phyloP scores from a whole-genome alignment of 805 yeast genomes.

The Lachancea dasiensis region DNA sequence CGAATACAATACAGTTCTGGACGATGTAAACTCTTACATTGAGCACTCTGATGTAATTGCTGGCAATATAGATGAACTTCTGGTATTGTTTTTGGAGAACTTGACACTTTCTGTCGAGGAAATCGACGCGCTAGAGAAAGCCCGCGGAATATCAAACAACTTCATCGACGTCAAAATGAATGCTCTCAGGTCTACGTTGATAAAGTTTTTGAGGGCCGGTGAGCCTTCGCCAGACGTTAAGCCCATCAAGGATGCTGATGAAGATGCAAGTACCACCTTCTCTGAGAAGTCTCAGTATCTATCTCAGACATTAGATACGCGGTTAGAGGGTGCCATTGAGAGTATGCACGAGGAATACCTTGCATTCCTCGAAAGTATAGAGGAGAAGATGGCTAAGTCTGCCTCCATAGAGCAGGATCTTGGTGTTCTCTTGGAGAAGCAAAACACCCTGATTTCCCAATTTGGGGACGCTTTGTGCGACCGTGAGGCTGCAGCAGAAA shows the following conservation, averaged over 20 bases:
- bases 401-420: conserved; percentile 16
- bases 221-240: not conserved
- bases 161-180: conserved; percentile 27
- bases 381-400: conserved; percentile 19
- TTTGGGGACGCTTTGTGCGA: not conserved
- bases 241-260: not conserved
- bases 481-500: too few relatives aligned
- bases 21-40: conserved; percentile 27
- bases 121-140: conserved; percentile 16
- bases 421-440: conserved; percentile 21
- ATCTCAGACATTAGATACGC: conserved; percentile 16
- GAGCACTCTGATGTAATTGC: conserved; percentile 25
- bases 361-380: conserved; percentile 23
- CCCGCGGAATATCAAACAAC: conserved; percentile 20
- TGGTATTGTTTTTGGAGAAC: conserved; percentile 14
- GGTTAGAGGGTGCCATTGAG: conserved; percentile 25
- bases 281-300: not conserved
- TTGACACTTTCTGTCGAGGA: conserved; percentile 23
- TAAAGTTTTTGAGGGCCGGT: conserved; percentile 13
- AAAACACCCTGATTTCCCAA: conserved; percentile 14
- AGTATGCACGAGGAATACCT: conserved; percentile 28
- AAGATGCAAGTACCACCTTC: not conserved
- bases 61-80: conserved; percentile 19
- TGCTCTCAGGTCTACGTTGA: conserved; percentile 20
- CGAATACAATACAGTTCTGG: conserved; percentile 25